phyloP scores from a whole-genome alignment of 257 asterid genomes.

The Solanum rostratum region DNA sequence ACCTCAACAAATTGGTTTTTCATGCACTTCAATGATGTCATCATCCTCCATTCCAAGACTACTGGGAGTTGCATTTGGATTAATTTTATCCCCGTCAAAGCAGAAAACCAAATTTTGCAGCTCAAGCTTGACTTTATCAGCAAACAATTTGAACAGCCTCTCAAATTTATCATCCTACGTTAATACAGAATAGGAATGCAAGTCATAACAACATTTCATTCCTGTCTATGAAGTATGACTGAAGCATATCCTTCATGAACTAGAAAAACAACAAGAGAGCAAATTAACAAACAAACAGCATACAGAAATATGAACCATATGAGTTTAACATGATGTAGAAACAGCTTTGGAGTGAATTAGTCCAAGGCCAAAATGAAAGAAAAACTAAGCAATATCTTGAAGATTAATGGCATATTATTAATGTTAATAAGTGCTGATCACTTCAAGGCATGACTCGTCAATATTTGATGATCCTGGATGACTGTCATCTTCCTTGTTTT shows the following conservation, averaged over 20 bases:
- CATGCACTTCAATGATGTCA: constrained; percentile 75
- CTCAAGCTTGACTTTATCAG: constrained; percentile 53
- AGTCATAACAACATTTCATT: background rate
- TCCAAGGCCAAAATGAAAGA: background rate
- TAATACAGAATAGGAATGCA: constrained; percentile 1
- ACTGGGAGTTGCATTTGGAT: constrained; percentile 46
- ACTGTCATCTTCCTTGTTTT: background rate
- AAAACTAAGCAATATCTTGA: background rate
- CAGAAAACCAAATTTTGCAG: constrained; percentile 38
- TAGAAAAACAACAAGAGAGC: background rate
- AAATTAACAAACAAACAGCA: background rate
- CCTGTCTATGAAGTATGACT: background rate
- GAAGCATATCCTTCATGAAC: background rate
- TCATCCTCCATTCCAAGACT: constrained; percentile 85
- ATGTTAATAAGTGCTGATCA: background rate
- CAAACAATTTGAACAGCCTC: constrained; percentile 66
- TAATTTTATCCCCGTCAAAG: constrained; percentile 78
- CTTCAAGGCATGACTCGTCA: background rate
- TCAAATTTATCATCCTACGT: constrained; percentile 77
- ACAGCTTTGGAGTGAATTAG: background rate
- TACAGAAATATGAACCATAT: background rate
- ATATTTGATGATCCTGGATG: background rate
- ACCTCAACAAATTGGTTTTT: constrained; percentile 27
- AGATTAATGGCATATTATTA: background rate
- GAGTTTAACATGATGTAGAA: background rate